These are phyloP conservation scores for Datura wrightii DNA, from an alignment of 257 asterid genomes.

Conservation along the genomic window DNA sequence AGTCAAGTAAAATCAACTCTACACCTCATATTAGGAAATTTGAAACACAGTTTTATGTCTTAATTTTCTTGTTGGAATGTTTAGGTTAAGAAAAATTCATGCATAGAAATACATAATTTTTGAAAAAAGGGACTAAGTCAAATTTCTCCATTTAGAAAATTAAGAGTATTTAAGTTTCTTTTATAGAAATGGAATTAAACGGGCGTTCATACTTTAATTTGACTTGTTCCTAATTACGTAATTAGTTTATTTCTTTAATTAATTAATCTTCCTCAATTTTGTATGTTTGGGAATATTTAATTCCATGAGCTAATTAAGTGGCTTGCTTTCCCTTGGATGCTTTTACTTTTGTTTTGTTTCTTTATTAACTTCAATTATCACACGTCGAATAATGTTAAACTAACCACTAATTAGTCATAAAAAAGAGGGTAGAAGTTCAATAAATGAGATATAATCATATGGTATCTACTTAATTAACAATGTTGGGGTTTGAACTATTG, in stretches of 20 bases:
- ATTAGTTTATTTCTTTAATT: neutral
- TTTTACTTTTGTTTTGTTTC: neutral
- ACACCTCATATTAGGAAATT: conserved; percentile 12
- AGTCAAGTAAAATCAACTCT: neutral
- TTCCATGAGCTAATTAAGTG: neutral
- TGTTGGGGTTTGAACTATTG: neutral
- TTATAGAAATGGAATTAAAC: neutral
- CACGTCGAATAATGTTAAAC: neutral
- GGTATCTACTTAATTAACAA: neutral
- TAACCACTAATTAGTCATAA: conserved; percentile 5
- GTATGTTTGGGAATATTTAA: neutral
- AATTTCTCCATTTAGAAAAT: neutral
- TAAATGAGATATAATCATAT: neutral
- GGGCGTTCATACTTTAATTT: neutral
- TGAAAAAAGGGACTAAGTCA: neutral
- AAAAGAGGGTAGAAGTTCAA: neutral
- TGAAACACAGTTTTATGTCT: neutral
- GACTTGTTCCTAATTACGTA: conserved; percentile 3
- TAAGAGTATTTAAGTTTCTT: neutral
- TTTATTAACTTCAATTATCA: neutral
- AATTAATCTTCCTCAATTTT: neutral
- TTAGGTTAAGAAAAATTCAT: neutral
- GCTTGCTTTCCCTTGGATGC: neutral
- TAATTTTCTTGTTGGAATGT: conserved; percentile 11
- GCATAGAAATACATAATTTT: neutral